These are phyloP conservation scores for Secale cereale DNA, from an alignment of 176 grass and related monocot genomes.

Conservation along the genomic window DNA sequence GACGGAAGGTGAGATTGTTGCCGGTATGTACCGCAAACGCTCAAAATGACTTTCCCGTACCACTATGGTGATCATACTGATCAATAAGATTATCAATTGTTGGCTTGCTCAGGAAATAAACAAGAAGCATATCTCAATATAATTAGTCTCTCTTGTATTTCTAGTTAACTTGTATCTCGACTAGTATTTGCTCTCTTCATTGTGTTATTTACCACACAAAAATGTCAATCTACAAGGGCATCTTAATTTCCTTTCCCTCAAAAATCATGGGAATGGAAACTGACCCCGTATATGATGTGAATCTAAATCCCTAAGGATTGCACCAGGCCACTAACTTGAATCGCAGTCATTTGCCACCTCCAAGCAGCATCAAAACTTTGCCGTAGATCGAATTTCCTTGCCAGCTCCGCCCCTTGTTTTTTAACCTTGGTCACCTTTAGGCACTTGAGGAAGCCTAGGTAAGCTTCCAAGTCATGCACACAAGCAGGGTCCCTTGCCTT, in stretches of 20 bases:
- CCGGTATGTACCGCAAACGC: no score
- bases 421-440: conserved; percentile 37
- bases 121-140: neutral
- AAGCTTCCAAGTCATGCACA: conserved; percentile 75
- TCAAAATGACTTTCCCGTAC: no score
- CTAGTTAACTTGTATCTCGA: neutral
- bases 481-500: conserved; percentile 54
- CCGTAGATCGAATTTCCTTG: conserved; percentile 37
- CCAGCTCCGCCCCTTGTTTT: conserved; percentile 36
- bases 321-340: conserved; percentile 49
- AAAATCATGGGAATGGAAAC: conserved; percentile 42
- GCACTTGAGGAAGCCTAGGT: conserved; percentile 65
- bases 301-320: conserved; percentile 55
- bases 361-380: conserved; percentile 44
- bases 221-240: conserved; percentile 24
- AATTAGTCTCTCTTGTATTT: neutral
- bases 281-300: neutral
- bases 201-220: neutral
- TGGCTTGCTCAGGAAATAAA: neutral
- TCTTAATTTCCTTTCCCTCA: conserved; percentile 26
- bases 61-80: no score
- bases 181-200: neutral
- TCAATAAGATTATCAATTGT: no score
- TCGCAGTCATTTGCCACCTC: conserved; percentile 53
- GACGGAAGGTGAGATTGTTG: no score